Evolutionary conservation across 116 monocot species (phyloP), one percentile per base, ranked within the genome.

Genomic region (Trichopus zeylanicus): DNA sequence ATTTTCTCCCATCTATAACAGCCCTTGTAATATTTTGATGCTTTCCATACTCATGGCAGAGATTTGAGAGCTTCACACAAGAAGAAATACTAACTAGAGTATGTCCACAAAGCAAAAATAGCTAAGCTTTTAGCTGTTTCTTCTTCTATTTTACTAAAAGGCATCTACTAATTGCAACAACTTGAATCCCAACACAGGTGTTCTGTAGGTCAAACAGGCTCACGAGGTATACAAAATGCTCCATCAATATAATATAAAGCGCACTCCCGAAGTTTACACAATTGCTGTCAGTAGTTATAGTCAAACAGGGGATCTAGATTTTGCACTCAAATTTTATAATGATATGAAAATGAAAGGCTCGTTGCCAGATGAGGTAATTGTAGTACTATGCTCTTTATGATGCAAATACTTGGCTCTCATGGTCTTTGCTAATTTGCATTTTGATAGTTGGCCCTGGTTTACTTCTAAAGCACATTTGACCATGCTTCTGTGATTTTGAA

Each of bases 211-310:
- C 60, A 65, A 76, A 48, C 82, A 80, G 24, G 83, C 71, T 67
- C 75, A 54, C 61, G 94, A 89, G 71, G 94, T 94, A 13, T 94
- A 89, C 60, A 83, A 86, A 76, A 94, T 94, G 94, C 80, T 89
- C 73, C 62, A 83, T 57, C 52, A 56, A 12, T 83, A 83, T 66
- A 78, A 86, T 23, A 89, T 94, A 75, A 83, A 62, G 39, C 89
- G 94, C 18, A 78, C 82, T 10, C 57, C 77, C 47, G 78, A 86
- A 30, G 94, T 94, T 39, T 89, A 94, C 53, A 94, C 94, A 37
- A 94, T 94, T 71, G 94, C 89, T 63, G 80, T 89, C 32, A 75
- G 69, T 67, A 86, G 82, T 59, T 89, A 89, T 72, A 85, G 89
- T 70, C 61, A 75, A 66, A 86, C 70, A 46, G 83, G 85, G 62